A percentile compares a stretch with the other conserved stretches of the same genome.
These are phyloP conservation scores for Eustoma russellianum DNA, from an alignment of 257 asterid species.

Conservation along the genomic window DNA sequence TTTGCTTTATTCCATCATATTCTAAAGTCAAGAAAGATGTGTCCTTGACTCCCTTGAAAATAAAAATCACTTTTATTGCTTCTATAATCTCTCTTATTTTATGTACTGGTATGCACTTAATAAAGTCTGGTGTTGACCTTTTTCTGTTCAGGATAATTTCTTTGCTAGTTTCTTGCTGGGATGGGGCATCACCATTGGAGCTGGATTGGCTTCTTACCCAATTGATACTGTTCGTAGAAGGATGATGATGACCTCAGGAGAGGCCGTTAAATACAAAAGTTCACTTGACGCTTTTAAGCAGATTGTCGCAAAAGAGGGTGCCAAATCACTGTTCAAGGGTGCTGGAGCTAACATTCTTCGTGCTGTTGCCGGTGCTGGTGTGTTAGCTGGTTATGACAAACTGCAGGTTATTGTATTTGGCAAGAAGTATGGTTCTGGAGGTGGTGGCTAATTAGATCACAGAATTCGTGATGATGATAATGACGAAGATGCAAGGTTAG, in stretches of 20 bases:
- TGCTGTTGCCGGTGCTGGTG: slow-evolving; percentile 83
- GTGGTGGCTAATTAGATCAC: slow-evolving; percentile 35
- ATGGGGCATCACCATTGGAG: slow-evolving; percentile 72
- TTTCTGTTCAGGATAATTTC: slow-evolving; percentile 56
- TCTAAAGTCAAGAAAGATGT: no score
- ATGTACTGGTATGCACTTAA: no score
- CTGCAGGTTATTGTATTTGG: slow-evolving; percentile 55
- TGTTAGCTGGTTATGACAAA: slow-evolving; percentile 66
- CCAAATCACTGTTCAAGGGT: slow-evolving; percentile 62
- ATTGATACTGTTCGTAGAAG: slow-evolving; percentile 73
- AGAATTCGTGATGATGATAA: slow-evolving; percentile 25
- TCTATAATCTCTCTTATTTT: no score
- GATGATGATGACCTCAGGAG: slow-evolving; percentile 90
- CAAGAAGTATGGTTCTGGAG: slow-evolving; percentile 68
- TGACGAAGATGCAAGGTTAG: slow-evolving; percentile 14
- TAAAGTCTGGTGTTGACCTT: no score
- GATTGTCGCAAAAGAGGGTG: slow-evolving; percentile 59
- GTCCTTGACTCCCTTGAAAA: no score
- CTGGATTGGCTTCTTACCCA: slow-evolving; percentile 73
- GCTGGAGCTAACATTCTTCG: slow-evolving; percentile 77
- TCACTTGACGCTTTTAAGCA: slow-evolving; percentile 54
- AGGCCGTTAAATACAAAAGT: slow-evolving; percentile 60
- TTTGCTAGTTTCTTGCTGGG: slow-evolving; percentile 74
- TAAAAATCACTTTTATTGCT: no score
- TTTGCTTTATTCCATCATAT: no score